A percentile compares a stretch with the other conserved stretches of the same genome.
phyloP scores from a whole-genome alignment of 2,329 filamentous ascomycete genomes.

The Talaromyces amestolkiae region DNA sequence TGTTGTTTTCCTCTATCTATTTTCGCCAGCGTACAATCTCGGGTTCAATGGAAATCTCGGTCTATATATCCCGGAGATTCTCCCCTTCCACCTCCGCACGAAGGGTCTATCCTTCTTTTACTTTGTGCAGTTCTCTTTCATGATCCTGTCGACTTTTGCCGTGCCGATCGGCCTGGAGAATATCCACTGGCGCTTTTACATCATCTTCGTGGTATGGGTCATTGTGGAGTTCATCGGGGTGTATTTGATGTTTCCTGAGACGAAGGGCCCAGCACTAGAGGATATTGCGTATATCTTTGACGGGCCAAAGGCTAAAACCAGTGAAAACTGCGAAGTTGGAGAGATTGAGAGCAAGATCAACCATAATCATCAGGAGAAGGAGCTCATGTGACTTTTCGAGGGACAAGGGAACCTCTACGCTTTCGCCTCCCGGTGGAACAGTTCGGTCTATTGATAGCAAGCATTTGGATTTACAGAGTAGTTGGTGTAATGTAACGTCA shows the following conservation, averaged over 20 bases:
- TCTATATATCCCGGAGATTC: constrained; percentile 30
- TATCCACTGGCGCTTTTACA: constrained; percentile 6
- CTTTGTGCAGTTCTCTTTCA: constrained; percentile 20
- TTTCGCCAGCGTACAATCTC: constrained; percentile 32
- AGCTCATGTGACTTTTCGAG: neutral
- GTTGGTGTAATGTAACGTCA: neutral
- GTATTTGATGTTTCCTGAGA: constrained; percentile 55
- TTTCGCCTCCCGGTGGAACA: neutral
- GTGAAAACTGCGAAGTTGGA: neutral
- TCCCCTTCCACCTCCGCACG: constrained; percentile 39
- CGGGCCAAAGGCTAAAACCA: constrained; percentile 52
- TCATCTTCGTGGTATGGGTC: constrained; percentile 24
- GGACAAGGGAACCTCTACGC: neutral
- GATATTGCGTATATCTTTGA: constrained; percentile 70
- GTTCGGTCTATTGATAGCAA: neutral
- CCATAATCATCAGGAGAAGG: neutral
- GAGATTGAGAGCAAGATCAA: neutral
- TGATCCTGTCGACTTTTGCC: constrained; percentile 13
- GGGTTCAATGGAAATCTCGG: constrained; percentile 29
- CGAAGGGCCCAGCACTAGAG: constrained; percentile 67
- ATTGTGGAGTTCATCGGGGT: constrained; percentile 32
- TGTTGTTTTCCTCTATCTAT: constrained; percentile 26
- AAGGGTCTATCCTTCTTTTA: constrained; percentile 33
- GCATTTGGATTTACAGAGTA: neutral
- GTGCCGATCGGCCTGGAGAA: constrained; percentile 52